Base-by-base conservation (phyloP, 163 green algal genomes). In the Coccomyxa subellipsoidea region DNA sequence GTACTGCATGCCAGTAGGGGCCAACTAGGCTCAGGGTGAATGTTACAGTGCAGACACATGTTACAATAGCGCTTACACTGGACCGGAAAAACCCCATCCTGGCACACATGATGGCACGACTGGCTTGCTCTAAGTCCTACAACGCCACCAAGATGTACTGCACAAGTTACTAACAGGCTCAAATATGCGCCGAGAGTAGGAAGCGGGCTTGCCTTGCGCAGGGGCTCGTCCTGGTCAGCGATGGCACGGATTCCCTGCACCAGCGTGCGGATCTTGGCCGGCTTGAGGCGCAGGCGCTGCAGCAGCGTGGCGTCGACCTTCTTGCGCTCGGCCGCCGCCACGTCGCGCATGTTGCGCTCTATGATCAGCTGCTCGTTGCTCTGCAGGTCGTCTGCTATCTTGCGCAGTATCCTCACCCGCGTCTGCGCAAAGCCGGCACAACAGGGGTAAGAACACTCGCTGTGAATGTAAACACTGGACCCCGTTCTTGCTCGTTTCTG, bases 261-360 rank as follows among this genome's bases (percentile, higher is more conserved):
- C 23, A 98, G 88, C 83, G 96, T 90, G 36, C 84, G 66, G 69
- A 98, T 95, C 92, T 98, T 97, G 71, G 90, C 84, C 0, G 92
- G 90, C 85, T 98, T 98, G 4, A 98, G 87, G 39, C 91, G 87
- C 72, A 98, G 90, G 0, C 95, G 93, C 88, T 98, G 91, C 82
- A 98, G 89, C 66, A 97, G 87, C 4, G 38, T 78, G 10, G 47
- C 27, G 53, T 84, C 86, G 73, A 94, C 92, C 54, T 81, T 80
- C 76, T 91, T 92, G 72, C 92, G 90, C 37, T 83, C 85, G 4
- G 90, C 90, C 23, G 87, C 84, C 71, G 87, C 86, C 27, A 98
- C 85, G 85, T 98, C 95, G 38, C 90, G n/a, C 7, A 83, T 84
- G 53, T 98, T 98, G 70, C 88, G 93, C 12, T 84, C 87, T 84